Evolutionary conservation across 2,329 filamentous ascomycete genomes (phyloP).

Genomic region (Talaromyces sp.): DNA sequence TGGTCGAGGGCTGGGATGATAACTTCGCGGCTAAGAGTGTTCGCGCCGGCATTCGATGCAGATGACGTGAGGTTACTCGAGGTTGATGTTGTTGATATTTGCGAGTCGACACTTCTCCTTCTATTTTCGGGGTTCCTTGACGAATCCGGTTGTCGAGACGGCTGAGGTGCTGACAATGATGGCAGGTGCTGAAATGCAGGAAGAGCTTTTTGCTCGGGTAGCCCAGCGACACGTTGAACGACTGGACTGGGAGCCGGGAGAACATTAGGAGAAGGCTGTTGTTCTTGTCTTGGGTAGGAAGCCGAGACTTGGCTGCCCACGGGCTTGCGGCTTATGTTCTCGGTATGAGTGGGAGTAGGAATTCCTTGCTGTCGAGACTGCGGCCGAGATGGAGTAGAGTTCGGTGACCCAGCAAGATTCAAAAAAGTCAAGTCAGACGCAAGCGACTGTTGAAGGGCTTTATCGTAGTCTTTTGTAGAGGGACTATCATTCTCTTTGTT

Average conservation of each 20-base stretch:
- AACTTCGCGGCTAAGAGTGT: slow-evolving; percentile 48
- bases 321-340: slow-evolving; percentile 28
- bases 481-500: slow-evolving; percentile 36
- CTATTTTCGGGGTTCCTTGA: not conserved
- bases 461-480: slow-evolving; percentile 42
- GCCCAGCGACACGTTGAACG: slow-evolving; percentile 19
- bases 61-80: slow-evolving; percentile 64
- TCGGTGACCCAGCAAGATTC: slow-evolving; percentile 34
- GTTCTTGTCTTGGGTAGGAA: slow-evolving; percentile 19
- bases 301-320: slow-evolving; percentile 32
- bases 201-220: slow-evolving; percentile 27
- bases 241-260: slow-evolving; percentile 12
- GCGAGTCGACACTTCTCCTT: slow-evolving; percentile 15
- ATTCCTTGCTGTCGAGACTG: slow-evolving; percentile 21
- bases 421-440: slow-evolving; percentile 44
- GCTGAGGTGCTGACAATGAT: slow-evolving; percentile 21
- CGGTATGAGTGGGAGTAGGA: slow-evolving; percentile 19
- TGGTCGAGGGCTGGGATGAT: slow-evolving; percentile 91
- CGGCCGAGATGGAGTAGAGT: not conserved
- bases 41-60: slow-evolving; percentile 8
- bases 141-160: not conserved
- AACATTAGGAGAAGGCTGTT: slow-evolving; percentile 31
- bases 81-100: slow-evolving; percentile 41
- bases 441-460: slow-evolving; percentile 42
- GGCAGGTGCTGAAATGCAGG: slow-evolving; percentile 29